phyloP scores from a whole-genome alignment of 306 rosid species.

The Luffa aegyptiaca region DNA sequence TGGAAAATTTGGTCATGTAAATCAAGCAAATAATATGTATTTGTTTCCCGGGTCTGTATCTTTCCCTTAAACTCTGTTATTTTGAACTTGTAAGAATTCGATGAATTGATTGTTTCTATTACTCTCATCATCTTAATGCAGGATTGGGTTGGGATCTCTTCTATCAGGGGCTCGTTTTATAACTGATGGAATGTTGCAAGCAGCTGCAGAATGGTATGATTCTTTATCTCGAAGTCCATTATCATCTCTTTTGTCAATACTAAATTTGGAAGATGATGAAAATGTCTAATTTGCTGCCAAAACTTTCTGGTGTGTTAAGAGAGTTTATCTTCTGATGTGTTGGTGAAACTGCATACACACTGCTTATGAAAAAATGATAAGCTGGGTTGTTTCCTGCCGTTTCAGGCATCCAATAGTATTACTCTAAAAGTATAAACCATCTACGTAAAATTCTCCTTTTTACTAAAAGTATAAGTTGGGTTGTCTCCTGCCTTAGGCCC shows the following conservation, averaged over 20 bases:
- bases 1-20: slow-evolving; percentile 82
- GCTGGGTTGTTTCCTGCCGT: background rate
- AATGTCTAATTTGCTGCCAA: background rate
- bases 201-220: slow-evolving; percentile 88
- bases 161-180: slow-evolving; percentile 82
- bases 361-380: background rate
- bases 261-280: background rate
- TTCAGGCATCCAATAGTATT: no score
- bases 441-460: no score
- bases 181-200: slow-evolving; percentile 93
- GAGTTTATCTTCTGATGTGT: background rate
- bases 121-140: slow-evolving; percentile 25
- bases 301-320: background rate
- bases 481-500: no score
- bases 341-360: background rate
- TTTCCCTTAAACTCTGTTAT: slow-evolving; percentile 2
- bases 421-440: no score
- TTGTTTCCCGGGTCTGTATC: slow-evolving; percentile 84
- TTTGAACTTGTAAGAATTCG: background rate
- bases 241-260: background rate
- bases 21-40: slow-evolving; percentile 99
- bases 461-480: no score
- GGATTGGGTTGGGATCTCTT: slow-evolving; percentile 95
- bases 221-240: background rate
- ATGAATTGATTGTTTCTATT: background rate